Conservation (phyloP, 805 yeast genomes). For the Saccharomycopsis guyanensis region DNA sequence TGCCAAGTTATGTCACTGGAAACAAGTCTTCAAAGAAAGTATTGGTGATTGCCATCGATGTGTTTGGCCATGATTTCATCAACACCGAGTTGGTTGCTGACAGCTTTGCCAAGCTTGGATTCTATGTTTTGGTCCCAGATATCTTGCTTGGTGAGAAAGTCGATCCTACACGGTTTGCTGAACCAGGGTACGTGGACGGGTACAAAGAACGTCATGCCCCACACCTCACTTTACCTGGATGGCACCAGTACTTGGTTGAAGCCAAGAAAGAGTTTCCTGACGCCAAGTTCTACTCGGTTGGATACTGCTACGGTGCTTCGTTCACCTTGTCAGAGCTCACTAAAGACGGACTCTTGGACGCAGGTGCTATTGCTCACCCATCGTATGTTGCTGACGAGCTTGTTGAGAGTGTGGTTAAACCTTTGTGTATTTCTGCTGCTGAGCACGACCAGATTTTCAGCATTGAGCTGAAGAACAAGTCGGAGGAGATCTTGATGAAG, state of each 20-base stretch:
- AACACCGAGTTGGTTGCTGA: slow-evolving; percentile 61
- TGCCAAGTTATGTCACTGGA: slow-evolving; percentile 41
- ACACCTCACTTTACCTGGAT: slow-evolving; percentile 39
- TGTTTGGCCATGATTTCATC: slow-evolving; percentile 51
- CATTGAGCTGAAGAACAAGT: slow-evolving; percentile 49
- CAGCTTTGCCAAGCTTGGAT: slow-evolving; percentile 51
- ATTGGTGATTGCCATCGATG: slow-evolving; percentile 60
- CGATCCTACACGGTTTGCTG: slow-evolving; percentile 37
- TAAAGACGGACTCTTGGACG: slow-evolving; percentile 36
- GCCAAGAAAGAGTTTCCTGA: slow-evolving; percentile 37
- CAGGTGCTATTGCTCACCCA: slow-evolving; percentile 78
- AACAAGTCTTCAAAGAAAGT: slow-evolving; percentile 32
- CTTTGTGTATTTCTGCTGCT: slow-evolving; percentile 67
- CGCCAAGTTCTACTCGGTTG: slow-evolving; percentile 44
- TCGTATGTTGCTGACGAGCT: slow-evolving; percentile 65
- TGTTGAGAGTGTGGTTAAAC: slow-evolving; percentile 49
- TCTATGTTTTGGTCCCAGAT: slow-evolving; percentile 69
- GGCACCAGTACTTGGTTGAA: slow-evolving; percentile 38
- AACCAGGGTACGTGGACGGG: slow-evolving; percentile 27
- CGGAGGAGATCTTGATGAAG: slow-evolving; percentile 51
- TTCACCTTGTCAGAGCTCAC: slow-evolving; percentile 36
- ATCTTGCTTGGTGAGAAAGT: slow-evolving; percentile 16
- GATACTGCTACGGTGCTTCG: slow-evolving; percentile 83
- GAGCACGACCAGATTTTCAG: slow-evolving; percentile 60
- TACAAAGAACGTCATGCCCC: slow-evolving; percentile 50